These are phyloP conservation scores for Pseudogymnoascus sp. DNA, from an alignment of 2,329 filamentous ascomycete genomes.

Conservation along the genomic window DNA sequence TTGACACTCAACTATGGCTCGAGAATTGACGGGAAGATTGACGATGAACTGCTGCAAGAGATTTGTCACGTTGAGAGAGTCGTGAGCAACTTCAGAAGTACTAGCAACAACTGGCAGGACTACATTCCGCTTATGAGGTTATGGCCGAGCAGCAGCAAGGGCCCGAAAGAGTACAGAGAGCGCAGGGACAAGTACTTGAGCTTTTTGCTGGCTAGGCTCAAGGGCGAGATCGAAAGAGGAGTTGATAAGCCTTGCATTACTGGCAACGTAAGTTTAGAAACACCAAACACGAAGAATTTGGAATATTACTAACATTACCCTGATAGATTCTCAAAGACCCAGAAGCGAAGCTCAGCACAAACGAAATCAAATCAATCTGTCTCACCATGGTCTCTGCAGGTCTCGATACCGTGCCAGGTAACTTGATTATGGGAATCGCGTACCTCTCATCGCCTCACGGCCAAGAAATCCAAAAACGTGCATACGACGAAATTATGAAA, in stretches of 20 bases:
- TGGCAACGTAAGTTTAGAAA: slow-evolving; percentile 44
- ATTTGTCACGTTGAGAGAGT: slow-evolving; percentile 68
- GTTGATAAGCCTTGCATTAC: slow-evolving; percentile 61
- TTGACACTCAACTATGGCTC: slow-evolving; percentile 73
- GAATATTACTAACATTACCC: slow-evolving; percentile 41
- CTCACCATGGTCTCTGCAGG: slow-evolving; percentile 75
- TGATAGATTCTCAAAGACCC: slow-evolving; percentile 25
- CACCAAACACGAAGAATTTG: slow-evolving; percentile 26
- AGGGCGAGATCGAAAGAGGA: slow-evolving; percentile 51
- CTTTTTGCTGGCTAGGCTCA: slow-evolving; percentile 48
- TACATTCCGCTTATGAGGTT: slow-evolving; percentile 69
- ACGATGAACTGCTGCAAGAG: slow-evolving; percentile 59
- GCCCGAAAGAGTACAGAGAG: slow-evolving; percentile 56
- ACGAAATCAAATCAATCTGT: slow-evolving; percentile 71
- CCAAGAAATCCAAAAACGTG: slow-evolving; percentile 60
- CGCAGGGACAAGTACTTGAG: slow-evolving; percentile 59
- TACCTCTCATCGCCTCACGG: slow-evolving; percentile 62
- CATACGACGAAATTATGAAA: slow-evolving; percentile 60
- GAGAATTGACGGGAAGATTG: slow-evolving; percentile 61
- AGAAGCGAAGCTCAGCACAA: slow-evolving; percentile 37
- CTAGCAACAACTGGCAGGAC: slow-evolving; percentile 77
- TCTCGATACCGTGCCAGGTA: slow-evolving; percentile 72
- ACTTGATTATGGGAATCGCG: slow-evolving; percentile 70
- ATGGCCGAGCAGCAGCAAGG: slow-evolving; percentile 50
- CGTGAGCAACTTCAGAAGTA: slow-evolving; percentile 67